phyloP scores from a whole-genome alignment of 495 filamentous ascomycete genomes.

The Penicillium argentinense region DNA sequence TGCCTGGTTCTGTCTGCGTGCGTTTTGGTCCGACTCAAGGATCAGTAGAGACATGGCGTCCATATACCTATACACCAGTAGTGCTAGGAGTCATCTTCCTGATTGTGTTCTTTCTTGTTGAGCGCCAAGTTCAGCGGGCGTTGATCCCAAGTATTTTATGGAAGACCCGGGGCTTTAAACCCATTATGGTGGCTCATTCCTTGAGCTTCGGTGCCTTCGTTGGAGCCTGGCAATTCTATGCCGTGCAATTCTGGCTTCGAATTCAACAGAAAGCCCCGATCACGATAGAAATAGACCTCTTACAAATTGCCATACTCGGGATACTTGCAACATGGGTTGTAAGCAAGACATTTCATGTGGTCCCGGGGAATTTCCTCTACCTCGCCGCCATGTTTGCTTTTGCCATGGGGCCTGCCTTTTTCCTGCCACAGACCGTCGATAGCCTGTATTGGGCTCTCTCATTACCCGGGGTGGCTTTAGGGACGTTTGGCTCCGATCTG shows the following conservation, averaged over 20 bases:
- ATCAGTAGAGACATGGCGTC: conserved; percentile 25
- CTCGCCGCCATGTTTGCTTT: conserved; percentile 36
- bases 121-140: conserved; percentile 24
- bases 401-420: conserved; percentile 31
- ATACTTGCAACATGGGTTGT: conserved; percentile 48
- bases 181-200: conserved; percentile 49
- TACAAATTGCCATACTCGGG: conserved; percentile 46
- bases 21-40: conserved; percentile 36
- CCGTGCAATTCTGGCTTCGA: conserved; percentile 50
- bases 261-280: conserved; percentile 40
- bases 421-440: conserved; percentile 30
- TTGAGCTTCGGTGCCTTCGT: conserved; percentile 47
- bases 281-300: conserved; percentile 39
- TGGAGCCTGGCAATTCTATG: conserved; percentile 53
- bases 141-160: conserved; percentile 33
- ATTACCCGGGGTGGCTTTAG: conserved; percentile 27
- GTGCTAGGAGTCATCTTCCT: conserved; percentile 26
- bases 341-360: conserved; percentile 41
- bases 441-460: conserved; percentile 34
- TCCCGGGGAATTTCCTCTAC: conserved; percentile 52
- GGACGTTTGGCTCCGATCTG: conserved; percentile 35
- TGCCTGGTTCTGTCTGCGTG: conserved; percentile 28
- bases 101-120: conserved; percentile 26
- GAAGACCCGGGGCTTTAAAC: conserved; percentile 45
- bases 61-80: conserved; percentile 29